A percentile compares a stretch with the other conserved stretches of the same genome.
These are phyloP conservation scores for Plasmodium fragile DNA, from an alignment of 169 alveolate genomes.

Conservation along the genomic window DNA sequence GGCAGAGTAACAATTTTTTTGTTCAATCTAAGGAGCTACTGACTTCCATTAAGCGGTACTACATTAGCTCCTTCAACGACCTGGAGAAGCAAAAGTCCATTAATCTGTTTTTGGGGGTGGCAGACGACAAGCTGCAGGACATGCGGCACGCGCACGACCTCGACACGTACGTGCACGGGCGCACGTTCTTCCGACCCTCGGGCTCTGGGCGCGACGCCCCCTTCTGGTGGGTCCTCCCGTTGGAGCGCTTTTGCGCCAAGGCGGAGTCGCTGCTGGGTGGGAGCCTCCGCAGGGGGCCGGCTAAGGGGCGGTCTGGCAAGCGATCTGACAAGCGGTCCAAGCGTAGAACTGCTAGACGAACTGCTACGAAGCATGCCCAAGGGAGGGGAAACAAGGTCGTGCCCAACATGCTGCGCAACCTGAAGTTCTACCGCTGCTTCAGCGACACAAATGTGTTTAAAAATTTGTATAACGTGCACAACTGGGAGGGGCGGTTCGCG, in stretches of 20 bases:
- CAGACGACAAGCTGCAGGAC: slow-evolving; percentile 17
- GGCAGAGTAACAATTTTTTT: slow-evolving; percentile 63
- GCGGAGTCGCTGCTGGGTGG: slow-evolving; percentile 4
- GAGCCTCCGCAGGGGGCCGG: background rate
- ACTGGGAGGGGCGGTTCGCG: background rate
- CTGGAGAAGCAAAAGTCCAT: slow-evolving; percentile 80
- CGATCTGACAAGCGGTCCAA: too few species aligned
- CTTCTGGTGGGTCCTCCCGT: slow-evolving; percentile 65
- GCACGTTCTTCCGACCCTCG: background rate
- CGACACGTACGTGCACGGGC: slow-evolving; percentile 16
- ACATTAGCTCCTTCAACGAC: slow-evolving; percentile 81
- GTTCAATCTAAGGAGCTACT: slow-evolving; percentile 81
- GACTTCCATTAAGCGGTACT: slow-evolving; percentile 82
- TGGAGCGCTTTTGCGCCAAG: slow-evolving; percentile 25
- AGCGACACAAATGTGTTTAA: slow-evolving; percentile 35
- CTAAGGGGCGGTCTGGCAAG: background rate
- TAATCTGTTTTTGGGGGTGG: slow-evolving; percentile 80
- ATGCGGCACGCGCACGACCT: slow-evolving; percentile 27
- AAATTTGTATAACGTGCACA: slow-evolving; percentile 24
- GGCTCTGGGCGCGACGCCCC: background rate
- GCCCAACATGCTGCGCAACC: background rate
- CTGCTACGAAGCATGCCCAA: background rate
- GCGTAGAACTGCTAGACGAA: background rate
- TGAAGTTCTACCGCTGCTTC: slow-evolving; percentile 35
- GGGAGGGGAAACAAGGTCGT: background rate